phyloP scores from a whole-genome alignment of 495 filamentous ascomycete genomes.

The Neurospora sp. region DNA sequence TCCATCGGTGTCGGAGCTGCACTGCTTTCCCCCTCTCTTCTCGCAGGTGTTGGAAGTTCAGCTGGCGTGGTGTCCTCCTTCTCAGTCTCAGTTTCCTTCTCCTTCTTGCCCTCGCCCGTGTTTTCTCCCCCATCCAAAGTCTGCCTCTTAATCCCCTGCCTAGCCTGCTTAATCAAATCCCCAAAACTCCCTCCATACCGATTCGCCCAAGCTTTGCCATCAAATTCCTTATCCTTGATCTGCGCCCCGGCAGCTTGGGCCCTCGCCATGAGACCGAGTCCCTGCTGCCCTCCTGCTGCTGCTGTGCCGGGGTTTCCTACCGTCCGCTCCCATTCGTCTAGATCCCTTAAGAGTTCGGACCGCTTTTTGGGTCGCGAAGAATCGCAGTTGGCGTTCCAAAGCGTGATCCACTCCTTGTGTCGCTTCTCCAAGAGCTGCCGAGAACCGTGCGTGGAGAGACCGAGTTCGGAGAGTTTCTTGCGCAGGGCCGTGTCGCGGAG shows the following conservation, averaged over 20 bases:
- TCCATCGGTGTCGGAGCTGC: neutral
- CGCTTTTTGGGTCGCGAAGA: conserved; percentile 60
- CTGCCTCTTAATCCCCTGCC: conserved; percentile 10
- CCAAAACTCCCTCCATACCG: conserved; percentile 66
- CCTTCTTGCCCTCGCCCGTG: neutral
- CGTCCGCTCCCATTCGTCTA: conserved; percentile 77
- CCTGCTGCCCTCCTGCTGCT: neutral
- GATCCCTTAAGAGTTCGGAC: conserved; percentile 50
- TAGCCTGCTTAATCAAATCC: conserved; percentile 61
- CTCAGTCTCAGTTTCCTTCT: neutral
- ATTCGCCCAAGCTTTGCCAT: conserved; percentile 63
- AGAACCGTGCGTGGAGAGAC: conserved; percentile 62
- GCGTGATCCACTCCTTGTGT: conserved; percentile 86
- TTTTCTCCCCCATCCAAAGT: neutral
- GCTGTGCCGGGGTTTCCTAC: conserved; percentile 35
- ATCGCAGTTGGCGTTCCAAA: conserved; percentile 97
- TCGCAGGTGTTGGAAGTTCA: neutral
- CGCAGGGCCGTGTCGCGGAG: conserved; percentile 65
- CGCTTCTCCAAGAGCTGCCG: conserved; percentile 60
- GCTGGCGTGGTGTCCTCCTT: neutral
- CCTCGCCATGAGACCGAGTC: conserved; percentile 8
- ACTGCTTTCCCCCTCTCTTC: neutral
- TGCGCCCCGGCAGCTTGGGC: conserved; percentile 24
- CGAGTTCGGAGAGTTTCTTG: conserved; percentile 72
- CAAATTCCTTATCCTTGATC: conserved; percentile 72